Evolutionary conservation across 805 yeast species (phyloP).

Genomic region (Ogataea trehalophila): DNA sequence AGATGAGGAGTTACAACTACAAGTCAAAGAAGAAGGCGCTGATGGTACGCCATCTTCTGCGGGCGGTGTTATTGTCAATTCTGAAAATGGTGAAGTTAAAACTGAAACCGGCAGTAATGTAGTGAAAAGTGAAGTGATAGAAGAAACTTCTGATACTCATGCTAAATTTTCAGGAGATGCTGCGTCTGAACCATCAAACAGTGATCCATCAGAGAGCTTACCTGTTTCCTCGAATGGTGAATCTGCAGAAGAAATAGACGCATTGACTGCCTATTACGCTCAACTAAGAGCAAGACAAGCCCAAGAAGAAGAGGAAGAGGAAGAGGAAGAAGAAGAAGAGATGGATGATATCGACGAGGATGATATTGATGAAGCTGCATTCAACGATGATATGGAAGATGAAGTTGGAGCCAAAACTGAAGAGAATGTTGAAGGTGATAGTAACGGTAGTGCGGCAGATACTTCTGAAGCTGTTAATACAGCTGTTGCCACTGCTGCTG

Average conservation of each 20-base stretch:
- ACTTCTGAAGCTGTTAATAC: not conserved
- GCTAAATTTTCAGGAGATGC: not conserved
- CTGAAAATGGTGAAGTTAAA: slow-evolving; percentile 14
- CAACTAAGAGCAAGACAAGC: slow-evolving; percentile 68
- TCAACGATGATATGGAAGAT: slow-evolving; percentile 19
- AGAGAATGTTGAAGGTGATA: slow-evolving; percentile 7
- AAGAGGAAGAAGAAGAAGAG: slow-evolving; percentile 42
- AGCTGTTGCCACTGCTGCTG: not conserved
- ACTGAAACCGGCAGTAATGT: slow-evolving; percentile 5
- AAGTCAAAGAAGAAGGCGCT: slow-evolving; percentile 15
- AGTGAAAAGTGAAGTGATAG: slow-evolving; percentile 1
- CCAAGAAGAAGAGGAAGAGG: slow-evolving; percentile 56
- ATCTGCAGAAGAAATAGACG: slow-evolving; percentile 67
- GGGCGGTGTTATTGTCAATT: too few relatives aligned
- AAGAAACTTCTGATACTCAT: slow-evolving; percentile 1
- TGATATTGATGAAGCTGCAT: slow-evolving; percentile 27
- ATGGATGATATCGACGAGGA: slow-evolving; percentile 38
- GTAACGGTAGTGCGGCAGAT: not conserved
- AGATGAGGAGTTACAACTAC: slow-evolving; percentile 14
- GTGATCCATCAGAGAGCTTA: slow-evolving; percentile 7
- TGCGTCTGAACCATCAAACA: slow-evolving; percentile 1
- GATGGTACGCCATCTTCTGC: too few relatives aligned
- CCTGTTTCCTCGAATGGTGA: slow-evolving; percentile 21
- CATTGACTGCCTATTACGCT: slow-evolving; percentile 70
- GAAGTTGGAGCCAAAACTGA: slow-evolving; percentile 3